Evolutionary conservation across 768 basidiomycete species (phyloP).

Genomic region (Melanogaster broomeanus): DNA sequence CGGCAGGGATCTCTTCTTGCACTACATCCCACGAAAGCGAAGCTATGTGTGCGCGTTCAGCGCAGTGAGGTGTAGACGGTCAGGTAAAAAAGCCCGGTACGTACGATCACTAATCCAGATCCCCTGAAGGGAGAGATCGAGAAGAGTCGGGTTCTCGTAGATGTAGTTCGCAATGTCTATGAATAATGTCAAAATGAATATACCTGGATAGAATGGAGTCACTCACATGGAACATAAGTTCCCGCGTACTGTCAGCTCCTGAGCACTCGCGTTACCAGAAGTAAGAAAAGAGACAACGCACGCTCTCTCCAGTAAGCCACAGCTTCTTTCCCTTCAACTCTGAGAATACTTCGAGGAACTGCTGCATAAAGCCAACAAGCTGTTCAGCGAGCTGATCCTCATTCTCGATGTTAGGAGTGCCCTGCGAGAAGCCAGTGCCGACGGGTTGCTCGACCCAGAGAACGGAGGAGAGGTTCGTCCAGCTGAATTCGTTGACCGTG

Average conservation of each 20-base stretch:
- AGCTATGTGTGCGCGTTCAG: slow-evolving; percentile 35
- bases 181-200: not conserved
- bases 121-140: slow-evolving; percentile 64
- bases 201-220: not conserved
- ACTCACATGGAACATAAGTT: slow-evolving; percentile 61
- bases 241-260: no score
- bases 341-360: slow-evolving; percentile 73
- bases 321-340: slow-evolving; percentile 75
- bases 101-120: slow-evolving; percentile 75
- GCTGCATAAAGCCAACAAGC: slow-evolving; percentile 60
- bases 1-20: slow-evolving; percentile 70
- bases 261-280: no score
- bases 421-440: slow-evolving; percentile 78
- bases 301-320: slow-evolving; percentile 74
- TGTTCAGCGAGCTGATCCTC: slow-evolving; percentile 60
- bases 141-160: slow-evolving; percentile 51
- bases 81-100: slow-evolving; percentile 19
- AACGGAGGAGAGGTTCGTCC: slow-evolving; percentile 78
- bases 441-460: slow-evolving; percentile 81
- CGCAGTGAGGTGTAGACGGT: not conserved
- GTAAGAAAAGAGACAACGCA: slow-evolving; percentile 37
- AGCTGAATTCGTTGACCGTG: slow-evolving; percentile 65
- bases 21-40: slow-evolving; percentile 62
- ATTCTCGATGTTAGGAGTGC: slow-evolving; percentile 59
- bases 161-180: slow-evolving; percentile 77